Evolutionary conservation across 495 filamentous ascomycete genomes (phyloP), one percentile per base, ranked within the genome.

Genomic region (Penicillium subrubescens): DNA sequence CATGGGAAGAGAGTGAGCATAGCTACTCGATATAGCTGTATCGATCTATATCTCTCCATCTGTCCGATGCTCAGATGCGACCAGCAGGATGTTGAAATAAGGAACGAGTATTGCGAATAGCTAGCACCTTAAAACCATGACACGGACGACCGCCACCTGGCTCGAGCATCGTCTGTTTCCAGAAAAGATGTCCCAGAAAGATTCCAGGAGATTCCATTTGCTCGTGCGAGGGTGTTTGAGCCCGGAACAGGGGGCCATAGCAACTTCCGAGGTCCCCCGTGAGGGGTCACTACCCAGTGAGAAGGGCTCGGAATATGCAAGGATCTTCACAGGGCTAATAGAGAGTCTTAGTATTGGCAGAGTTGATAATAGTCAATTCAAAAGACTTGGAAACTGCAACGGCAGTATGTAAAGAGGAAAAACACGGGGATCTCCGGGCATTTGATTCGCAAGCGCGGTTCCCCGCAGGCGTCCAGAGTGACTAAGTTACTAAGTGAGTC

Each of bases 381-480:
- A 37, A 10, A n/a, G 37, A 17, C 12, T 44, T 11, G n/a, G n/a
- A 50, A 19, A 21, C 39, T 23, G 41, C 19, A 23, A 19, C 23
- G 1, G 25, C 25, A 27, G 25, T 27, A 1, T 27, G 25, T 12
- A n/a, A 46, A 25, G 6, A 25, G 10, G 6, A 29, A 8, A 37
- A 21, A 11, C 44, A 52, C 59, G 59, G 59, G 59, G 34, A 34
- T 60, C 25, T 51, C 60, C 60, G 60, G 21, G 8, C 10, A 23
- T 19, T 35, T 62, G 50, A 44, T 55, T 54, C 60, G 60, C 51
- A 62, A 55, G 25, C 35, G 57, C 39, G 0, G 4, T 34, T 35
- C 60, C 60, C 60, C 60, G 60, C 60, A 56, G 34, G 6, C 17
- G 17, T 27, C 25, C 25, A 27, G 25, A 27, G 25, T 1, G 25